Conservation (phyloP, 2,329 filamentous ascomycete genomes). For the Fusarium ramigenum region DNA sequence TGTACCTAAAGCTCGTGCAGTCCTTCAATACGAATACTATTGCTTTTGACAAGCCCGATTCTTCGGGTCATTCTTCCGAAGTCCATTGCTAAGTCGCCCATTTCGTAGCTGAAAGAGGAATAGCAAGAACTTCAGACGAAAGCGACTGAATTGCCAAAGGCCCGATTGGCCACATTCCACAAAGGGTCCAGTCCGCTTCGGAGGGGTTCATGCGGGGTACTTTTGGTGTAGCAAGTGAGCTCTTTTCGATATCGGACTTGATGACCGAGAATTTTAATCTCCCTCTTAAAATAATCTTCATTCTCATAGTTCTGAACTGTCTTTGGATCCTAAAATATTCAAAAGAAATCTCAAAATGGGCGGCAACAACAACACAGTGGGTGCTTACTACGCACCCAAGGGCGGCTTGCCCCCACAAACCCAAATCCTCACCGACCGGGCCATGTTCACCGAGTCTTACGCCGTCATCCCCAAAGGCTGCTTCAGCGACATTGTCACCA, state of each 20-base stretch:
- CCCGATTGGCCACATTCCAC: background rate
- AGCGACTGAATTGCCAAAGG: background rate
- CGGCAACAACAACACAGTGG: background rate
- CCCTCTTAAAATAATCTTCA: background rate
- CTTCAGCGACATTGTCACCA: constrained; percentile 32
- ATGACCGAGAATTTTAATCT: background rate
- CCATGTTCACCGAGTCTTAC: constrained; percentile 31
- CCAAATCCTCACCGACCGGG: constrained; percentile 23
- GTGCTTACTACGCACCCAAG: constrained; percentile 27
- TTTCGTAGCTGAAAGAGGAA: background rate
- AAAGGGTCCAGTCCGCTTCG: background rate
- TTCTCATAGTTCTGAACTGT: background rate
- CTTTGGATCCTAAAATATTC: background rate
- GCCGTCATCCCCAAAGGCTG: constrained; percentile 29
- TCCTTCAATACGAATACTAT: background rate
- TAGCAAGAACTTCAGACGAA: background rate
- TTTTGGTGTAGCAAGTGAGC: background rate
- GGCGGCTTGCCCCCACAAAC: constrained; percentile 26
- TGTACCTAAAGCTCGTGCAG: too few species aligned
- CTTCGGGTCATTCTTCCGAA: background rate
- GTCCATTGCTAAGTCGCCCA: background rate
- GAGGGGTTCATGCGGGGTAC: constrained; percentile 1
- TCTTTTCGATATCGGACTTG: background rate
- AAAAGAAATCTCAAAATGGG: background rate
- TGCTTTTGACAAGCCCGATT: background rate